Conservation (phyloP, 805 yeast genomes). For the Soucietia sequanensis region DNA sequence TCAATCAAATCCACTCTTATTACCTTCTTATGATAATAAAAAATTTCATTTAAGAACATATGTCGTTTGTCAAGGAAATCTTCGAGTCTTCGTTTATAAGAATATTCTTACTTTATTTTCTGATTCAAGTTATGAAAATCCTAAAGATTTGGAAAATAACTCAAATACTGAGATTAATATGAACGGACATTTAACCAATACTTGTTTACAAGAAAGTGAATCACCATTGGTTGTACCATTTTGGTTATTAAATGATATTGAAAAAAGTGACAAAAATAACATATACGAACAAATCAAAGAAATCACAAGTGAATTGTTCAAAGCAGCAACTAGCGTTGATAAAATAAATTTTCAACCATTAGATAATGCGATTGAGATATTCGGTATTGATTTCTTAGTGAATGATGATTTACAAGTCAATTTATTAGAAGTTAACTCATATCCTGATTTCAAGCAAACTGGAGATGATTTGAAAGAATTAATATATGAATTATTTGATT, state of each 20-base stretch:
- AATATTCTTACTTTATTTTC: slow-evolving; percentile 85
- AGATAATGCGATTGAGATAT: slow-evolving; percentile 78
- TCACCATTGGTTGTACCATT: slow-evolving; percentile 62
- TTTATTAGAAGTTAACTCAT: slow-evolving; percentile 84
- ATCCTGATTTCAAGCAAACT: slow-evolving; percentile 96
- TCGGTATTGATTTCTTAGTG: slow-evolving; percentile 86
- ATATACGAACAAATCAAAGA: slow-evolving; percentile 57
- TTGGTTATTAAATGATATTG: slow-evolving; percentile 49
- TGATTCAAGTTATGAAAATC: slow-evolving; percentile 43
- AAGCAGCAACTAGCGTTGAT: slow-evolving; percentile 79
- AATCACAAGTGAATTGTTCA: slow-evolving; percentile 67
- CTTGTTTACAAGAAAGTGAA: slow-evolving; percentile 74
- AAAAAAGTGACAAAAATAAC: slow-evolving; percentile 27
- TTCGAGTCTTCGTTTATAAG: slow-evolving; percentile 76
- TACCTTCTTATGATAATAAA: slow-evolving; percentile 56
- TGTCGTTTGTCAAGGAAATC: slow-evolving; percentile 70
- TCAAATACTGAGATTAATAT: slow-evolving; percentile 48
- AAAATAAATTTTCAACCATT: slow-evolving; percentile 82
- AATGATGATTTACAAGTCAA: slow-evolving; percentile 53
- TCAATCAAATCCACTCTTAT: slow-evolving; percentile 62
- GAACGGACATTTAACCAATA: slow-evolving; percentile 86
- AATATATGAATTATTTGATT: slow-evolving; percentile 65
- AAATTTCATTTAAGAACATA: slow-evolving; percentile 91
- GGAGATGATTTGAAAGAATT: slow-evolving; percentile 70
- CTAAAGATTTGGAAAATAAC: slow-evolving; percentile 27